These are phyloP conservation scores for Debaryomyces subglobosus DNA, from an alignment of 1,139 yeast species.

Conservation along the genomic window DNA sequence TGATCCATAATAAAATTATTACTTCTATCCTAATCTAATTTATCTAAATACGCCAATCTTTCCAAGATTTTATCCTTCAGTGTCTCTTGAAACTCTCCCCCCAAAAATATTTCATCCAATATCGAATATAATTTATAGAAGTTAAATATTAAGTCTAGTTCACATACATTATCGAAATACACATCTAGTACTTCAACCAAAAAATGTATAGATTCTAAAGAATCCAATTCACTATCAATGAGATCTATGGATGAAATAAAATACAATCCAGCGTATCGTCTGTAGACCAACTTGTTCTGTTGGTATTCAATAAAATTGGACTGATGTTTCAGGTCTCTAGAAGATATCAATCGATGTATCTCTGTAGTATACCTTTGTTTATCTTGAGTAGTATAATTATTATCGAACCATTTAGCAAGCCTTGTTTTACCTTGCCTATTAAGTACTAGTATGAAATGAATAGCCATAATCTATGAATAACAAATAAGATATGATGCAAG, in stretches of 20 bases:
- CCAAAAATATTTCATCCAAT: slow-evolving; percentile 73
- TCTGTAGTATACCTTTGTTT: slow-evolving; percentile 61
- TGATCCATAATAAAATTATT: slow-evolving; percentile 10
- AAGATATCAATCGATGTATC: slow-evolving; percentile 79
- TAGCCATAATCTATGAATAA: slow-evolving; percentile 52
- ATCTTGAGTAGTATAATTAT: slow-evolving; percentile 41
- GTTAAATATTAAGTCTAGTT: slow-evolving; percentile 83
- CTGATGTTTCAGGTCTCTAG: slow-evolving; percentile 83
- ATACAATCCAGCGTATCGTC: slow-evolving; percentile 90
- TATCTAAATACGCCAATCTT: slow-evolving; percentile 54
- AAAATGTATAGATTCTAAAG: slow-evolving; percentile 82
- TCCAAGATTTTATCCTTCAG: slow-evolving; percentile 61
- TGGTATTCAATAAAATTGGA: slow-evolving; percentile 80
- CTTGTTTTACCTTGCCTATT: slow-evolving; percentile 95
- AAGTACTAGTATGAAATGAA: slow-evolving; percentile 78
- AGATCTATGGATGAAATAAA: slow-evolving; percentile 80
- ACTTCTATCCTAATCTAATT: slow-evolving; percentile 28
- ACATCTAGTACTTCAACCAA: slow-evolving; percentile 88
- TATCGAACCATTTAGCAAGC: slow-evolving; percentile 76
- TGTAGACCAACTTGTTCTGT: slow-evolving; percentile 73
- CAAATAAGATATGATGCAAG: neutral
- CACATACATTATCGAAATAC: slow-evolving; percentile 91
- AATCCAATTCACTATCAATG: slow-evolving; percentile 76
- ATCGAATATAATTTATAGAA: slow-evolving; percentile 73
- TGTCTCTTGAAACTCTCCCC: slow-evolving; percentile 79